phyloP scores from a whole-genome alignment of 345 rosid species.

The Combretum micranthum region DNA sequence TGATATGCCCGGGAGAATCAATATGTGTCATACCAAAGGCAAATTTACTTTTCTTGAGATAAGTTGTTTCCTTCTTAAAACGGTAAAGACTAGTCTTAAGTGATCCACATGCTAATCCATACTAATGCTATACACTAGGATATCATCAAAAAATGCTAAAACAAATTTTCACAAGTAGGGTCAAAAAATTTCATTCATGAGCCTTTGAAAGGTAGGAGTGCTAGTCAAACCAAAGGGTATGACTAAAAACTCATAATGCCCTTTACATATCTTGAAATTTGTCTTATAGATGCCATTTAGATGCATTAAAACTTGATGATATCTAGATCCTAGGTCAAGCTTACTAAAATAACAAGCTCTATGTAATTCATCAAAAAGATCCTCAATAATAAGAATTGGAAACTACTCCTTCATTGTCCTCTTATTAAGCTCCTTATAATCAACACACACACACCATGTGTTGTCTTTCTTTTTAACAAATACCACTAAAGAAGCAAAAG shows the following conservation, averaged over 20 bases:
- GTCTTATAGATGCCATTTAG: not conserved
- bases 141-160: slow-evolving; percentile 1
- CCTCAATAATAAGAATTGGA: not conserved
- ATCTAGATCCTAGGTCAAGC: not conserved
- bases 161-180: not conserved
- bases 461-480: not conserved
- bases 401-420: not conserved
- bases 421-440: not conserved
- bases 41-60: too few relatives aligned
- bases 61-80: too few relatives aligned
- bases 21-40: too few relatives aligned
- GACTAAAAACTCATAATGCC: too few relatives aligned
- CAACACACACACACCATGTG: not conserved
- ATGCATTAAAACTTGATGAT: not conserved
- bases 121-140: not conserved
- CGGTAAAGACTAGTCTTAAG: too few relatives aligned
- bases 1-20: too few relatives aligned
- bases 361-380: not conserved
- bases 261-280: not conserved
- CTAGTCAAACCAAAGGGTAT: not conserved
- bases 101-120: too few relatives aligned
- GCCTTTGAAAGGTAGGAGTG: not conserved
- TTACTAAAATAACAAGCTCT: not conserved
- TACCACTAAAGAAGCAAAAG: not conserved
- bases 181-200: not conserved